Percentiles rank a stretch among this genome's conserved stretches.
Conservation (phyloP, 345 rosid species). For the Excoecaria agallocha region DNA sequence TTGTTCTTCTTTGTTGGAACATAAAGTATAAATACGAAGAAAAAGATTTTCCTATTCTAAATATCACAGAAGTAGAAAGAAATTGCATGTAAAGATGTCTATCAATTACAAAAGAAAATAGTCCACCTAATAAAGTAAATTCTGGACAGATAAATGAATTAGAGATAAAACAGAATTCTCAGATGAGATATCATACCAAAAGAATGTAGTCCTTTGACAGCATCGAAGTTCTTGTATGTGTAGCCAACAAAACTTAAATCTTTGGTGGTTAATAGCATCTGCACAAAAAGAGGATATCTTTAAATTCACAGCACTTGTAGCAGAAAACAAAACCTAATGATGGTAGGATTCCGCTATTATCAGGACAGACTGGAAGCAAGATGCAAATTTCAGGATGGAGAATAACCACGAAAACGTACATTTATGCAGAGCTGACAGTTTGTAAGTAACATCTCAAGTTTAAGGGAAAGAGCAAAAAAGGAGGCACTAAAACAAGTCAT, state of each 20-base stretch:
- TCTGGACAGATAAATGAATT: neutral
- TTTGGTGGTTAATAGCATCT: constrained; percentile 79
- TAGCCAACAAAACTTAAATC: constrained; percentile 96
- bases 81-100: neutral
- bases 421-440: neutral
- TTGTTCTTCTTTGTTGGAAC: neutral
- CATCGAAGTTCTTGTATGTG: constrained; percentile 94
- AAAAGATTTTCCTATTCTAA: neutral
- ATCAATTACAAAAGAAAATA: neutral
- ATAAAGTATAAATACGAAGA: neutral
- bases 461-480: neutral
- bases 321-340: neutral
- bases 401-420: neutral
- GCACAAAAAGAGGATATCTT: constrained; percentile 27
- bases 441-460: neutral
- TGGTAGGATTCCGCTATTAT: neutral
- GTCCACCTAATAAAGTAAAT: neutral
- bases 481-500: neutral
- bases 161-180: neutral
- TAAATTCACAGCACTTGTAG: neutral
- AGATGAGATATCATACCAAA: constrained; percentile 45
- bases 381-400: neutral
- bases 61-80: neutral
- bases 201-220: constrained; percentile 70
- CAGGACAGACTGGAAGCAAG: neutral